Percentiles rank a stretch among this genome's conserved stretches.
Evolutionary conservation across 345 rosid species (phyloP).

Genomic region (Sapria himalayana): DNA sequence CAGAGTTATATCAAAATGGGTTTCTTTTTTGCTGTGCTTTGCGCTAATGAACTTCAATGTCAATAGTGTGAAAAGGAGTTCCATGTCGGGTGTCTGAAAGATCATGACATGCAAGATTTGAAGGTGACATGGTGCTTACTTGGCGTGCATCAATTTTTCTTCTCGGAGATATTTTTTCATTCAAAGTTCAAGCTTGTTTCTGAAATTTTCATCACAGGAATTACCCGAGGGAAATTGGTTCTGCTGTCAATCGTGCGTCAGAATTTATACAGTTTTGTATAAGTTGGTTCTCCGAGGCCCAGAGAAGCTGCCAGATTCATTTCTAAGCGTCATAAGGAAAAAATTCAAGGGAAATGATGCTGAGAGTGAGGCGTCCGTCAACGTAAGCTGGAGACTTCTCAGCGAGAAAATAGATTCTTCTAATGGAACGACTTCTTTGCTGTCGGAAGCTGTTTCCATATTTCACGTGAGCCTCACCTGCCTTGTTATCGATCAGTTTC

Average conservation of each 20-base stretch:
- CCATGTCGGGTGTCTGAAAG: slow-evolving; percentile 87
- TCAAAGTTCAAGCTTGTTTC: slow-evolving; percentile 6
- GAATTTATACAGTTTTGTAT: slow-evolving; percentile 31
- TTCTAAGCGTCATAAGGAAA: slow-evolving; percentile 25
- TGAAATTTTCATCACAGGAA: slow-evolving; percentile 27
- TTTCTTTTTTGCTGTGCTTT: too few relatives aligned
- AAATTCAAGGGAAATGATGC: slow-evolving; percentile 19
- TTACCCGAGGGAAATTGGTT: slow-evolving; percentile 83
- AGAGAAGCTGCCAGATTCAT: slow-evolving; percentile 45
- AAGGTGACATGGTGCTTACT: slow-evolving; percentile 23
- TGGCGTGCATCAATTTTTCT: not conserved
- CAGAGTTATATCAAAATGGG: too few relatives aligned
- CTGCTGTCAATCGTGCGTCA: slow-evolving; percentile 41
- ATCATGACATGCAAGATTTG: slow-evolving; percentile 52
- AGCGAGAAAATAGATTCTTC: slow-evolving; percentile 29
- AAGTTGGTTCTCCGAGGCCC: slow-evolving; percentile 37
- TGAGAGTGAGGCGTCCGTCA: slow-evolving; percentile 16
- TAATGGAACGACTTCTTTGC: slow-evolving; percentile 29
- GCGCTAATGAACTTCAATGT: not conserved
- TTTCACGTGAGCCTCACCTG: slow-evolving; percentile 43
- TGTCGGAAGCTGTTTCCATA: slow-evolving; percentile 46
- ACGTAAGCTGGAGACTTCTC: slow-evolving; percentile 82
- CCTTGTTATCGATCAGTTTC: too few relatives aligned
- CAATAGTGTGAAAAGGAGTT: slow-evolving; percentile 73
- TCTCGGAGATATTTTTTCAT: not conserved